A percentile compares a stretch with the other conserved stretches of the same genome.
phyloP scores from a whole-genome alignment of 164 flowering plant genomes.

The Annona squamosa region DNA sequence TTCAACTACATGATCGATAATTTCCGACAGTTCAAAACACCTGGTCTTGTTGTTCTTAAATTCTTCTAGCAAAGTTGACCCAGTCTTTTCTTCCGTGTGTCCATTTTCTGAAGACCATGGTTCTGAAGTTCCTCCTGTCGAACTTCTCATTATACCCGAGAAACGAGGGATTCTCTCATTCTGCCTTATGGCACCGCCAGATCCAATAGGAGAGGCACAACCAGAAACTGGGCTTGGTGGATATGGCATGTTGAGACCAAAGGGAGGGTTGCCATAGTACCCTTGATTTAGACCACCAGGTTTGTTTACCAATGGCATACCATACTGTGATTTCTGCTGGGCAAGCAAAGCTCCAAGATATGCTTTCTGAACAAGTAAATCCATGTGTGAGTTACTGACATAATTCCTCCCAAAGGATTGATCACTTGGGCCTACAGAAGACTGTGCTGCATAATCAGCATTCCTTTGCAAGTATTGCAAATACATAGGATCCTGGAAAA shows the following conservation, averaged over 20 bases:
- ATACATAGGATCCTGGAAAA: constrained; percentile 35
- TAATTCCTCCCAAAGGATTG: constrained; percentile 28
- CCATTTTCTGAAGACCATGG: constrained; percentile 40
- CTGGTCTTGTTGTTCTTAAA: constrained; percentile 68
- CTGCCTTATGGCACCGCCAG: constrained; percentile 33
- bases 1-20: constrained; percentile 74
- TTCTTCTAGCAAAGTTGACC: constrained; percentile 59
- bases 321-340: constrained; percentile 55
- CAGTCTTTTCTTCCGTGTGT: constrained; percentile 33
- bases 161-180: constrained; percentile 34
- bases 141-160: constrained; percentile 36
- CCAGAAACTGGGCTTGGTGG: constrained; percentile 27
- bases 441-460: constrained; percentile 31
- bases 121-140: constrained; percentile 32
- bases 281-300: constrained; percentile 38
- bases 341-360: constrained; percentile 49
- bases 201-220: constrained; percentile 25
- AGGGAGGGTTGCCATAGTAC: constrained; percentile 30
- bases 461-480: constrained; percentile 32
- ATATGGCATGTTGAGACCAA: constrained; percentile 43
- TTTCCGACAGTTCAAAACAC: constrained; percentile 71
- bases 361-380: constrained; percentile 52
- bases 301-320: constrained; percentile 28
- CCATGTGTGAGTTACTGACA: constrained; percentile 31
- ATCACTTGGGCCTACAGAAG: constrained; percentile 20